phyloP scores from a whole-genome alignment of 1,284 basidiomycete genomes.

The Singerocomus inundabilis region DNA sequence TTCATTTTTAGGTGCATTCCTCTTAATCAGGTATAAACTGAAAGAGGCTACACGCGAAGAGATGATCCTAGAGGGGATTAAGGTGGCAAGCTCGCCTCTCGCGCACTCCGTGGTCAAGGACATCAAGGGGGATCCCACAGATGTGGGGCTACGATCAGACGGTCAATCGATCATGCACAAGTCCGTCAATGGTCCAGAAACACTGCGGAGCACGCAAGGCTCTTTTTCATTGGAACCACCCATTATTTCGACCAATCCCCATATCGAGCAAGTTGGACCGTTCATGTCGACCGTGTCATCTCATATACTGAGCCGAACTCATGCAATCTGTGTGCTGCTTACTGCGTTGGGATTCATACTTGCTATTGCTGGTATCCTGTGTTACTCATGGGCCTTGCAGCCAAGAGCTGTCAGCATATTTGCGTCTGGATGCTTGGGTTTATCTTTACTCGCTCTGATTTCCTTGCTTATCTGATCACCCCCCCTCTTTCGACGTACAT shows the following conservation, averaged over 20 bases:
- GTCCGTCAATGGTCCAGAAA: neutral
- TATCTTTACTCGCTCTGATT: constrained; percentile 15
- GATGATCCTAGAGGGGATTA: constrained; percentile 29
- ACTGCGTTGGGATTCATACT: constrained; percentile 53
- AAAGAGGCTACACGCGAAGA: constrained; percentile 48
- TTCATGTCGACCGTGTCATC: constrained; percentile 36
- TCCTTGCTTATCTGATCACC: constrained; percentile 11
- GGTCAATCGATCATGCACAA: neutral
- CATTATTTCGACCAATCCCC: constrained; percentile 44
- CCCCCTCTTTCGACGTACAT: too few species aligned
- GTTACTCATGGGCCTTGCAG: constrained; percentile 50
- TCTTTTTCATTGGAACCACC: constrained; percentile 16
- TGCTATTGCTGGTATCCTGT: constrained; percentile 48
- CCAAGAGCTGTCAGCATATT: constrained; percentile 44
- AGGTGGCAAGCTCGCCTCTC: constrained; percentile 22
- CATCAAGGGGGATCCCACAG: constrained; percentile 11
- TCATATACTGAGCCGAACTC: constrained; percentile 48
- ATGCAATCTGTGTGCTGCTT: constrained; percentile 48
- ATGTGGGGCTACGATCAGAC: neutral
- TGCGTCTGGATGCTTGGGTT: constrained; percentile 39
- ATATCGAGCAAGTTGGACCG: constrained; percentile 45
- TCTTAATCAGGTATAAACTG: constrained; percentile 54
- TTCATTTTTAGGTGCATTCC: constrained; percentile 57
- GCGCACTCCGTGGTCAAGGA: constrained; percentile 7
- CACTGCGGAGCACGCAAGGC: neutral